These are phyloP conservation scores for Davidsoniella virescens DNA, from an alignment of 2,329 filamentous ascomycete species.

Conservation along the genomic window DNA sequence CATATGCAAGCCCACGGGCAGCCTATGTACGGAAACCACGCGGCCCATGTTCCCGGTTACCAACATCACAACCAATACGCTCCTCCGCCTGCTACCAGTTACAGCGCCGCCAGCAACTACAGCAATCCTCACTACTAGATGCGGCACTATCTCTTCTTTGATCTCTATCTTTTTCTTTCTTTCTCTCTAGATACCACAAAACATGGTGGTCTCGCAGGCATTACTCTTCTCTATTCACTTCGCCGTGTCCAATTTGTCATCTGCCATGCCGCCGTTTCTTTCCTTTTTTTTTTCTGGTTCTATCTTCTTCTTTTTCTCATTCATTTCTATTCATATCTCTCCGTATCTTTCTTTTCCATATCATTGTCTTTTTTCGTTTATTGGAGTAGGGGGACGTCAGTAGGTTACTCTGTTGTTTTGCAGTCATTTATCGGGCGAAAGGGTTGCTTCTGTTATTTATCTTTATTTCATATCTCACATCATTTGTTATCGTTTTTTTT, in stretches of 20 bases:
- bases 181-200: not conserved
- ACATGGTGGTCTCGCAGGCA: not conserved
- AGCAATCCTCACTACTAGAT: conserved; percentile 8
- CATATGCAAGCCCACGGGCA: conserved; percentile 12
- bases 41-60: conserved; percentile 13
- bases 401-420: too few species aligned
- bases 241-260: not conserved
- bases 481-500: not conserved
- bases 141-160: not conserved
- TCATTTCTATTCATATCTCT: not conserved
- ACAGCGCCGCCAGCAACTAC: conserved; percentile 7
- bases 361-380: not conserved
- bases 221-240: not conserved
- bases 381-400: too few species aligned
- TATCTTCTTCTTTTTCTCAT: conserved; percentile 1
- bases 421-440: too few species aligned
- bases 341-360: not conserved
- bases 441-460: not conserved
- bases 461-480: not conserved
- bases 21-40: conserved; percentile 10
- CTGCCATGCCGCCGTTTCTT: not conserved
- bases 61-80: conserved; percentile 15
- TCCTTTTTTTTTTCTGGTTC: not conserved
- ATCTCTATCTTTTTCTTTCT: not conserved
- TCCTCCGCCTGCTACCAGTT: conserved; percentile 11